Base-by-base conservation (phyloP, 2,329 filamentous ascomycete species). In the Neonectria punicea region DNA sequence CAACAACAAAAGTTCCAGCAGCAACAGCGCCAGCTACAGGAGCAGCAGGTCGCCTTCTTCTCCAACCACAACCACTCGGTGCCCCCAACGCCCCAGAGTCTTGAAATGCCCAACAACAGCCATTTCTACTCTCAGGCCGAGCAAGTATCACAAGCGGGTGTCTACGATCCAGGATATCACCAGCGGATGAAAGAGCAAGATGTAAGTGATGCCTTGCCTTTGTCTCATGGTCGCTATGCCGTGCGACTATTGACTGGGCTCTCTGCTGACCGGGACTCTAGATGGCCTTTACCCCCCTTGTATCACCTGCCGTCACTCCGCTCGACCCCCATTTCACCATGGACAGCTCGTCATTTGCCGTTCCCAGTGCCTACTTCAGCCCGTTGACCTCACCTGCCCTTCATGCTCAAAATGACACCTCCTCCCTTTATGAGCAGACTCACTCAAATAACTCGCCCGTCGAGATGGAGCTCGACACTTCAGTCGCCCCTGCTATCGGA, bases 221-320 rank as follows among this genome's bases (percentile, higher is more conserved):
- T 41, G 18, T n/a, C 41, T 50, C 30, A 30, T 39, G 13, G 16
- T 41, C n/a, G 28, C 14, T 6, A 44, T 49, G 22, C 36, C 14
- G 44, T 50, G 34, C 53, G 22, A 13, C 20, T 32, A 34, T 36
- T 47, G n/a, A 20, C 36, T 1, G 13, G 28, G 34, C 34, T 41
- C 16, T 20, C 51, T 64, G 51, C 72, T 74, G 53, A 57, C 55
- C 30, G 53, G 34, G 69, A 76, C 67, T 70, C 20, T 57, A 91
- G 88, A 89, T 93, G 86, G 84, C 89, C 10, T 94, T 94, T 75
- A 95, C 92, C 2, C 93, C 93, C 1, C 85, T 95, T 32, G 92
- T 93, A 11, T 94, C 93, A 18, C 93, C 93, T n/a, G 93, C 92
- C 5, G 92, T 95, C 47, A 94, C 92, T 2, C 92, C 93, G 22